Conservation (phyloP, 129 eudicot genomes). For the Scalesia atractyloides region DNA sequence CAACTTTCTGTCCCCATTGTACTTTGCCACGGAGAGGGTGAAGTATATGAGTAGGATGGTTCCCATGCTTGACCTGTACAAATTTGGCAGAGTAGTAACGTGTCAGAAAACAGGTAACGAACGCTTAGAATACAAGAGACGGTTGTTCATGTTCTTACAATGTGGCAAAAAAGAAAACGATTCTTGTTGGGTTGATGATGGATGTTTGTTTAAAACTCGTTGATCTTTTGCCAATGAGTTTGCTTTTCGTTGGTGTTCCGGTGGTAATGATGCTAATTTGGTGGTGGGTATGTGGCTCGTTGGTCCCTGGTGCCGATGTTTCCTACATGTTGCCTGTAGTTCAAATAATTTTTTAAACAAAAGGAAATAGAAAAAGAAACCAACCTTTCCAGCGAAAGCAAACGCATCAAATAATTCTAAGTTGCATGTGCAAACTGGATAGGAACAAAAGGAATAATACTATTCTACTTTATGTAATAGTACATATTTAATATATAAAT, state of each 20-base stretch:
- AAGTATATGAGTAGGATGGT: conserved; percentile 74
- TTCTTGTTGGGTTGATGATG: conserved; percentile 61
- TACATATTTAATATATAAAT: neutral
- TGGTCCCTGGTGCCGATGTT: conserved; percentile 45
- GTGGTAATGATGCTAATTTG: conserved; percentile 58
- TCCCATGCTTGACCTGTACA: conserved; percentile 87
- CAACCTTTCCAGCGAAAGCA: conserved; percentile 20
- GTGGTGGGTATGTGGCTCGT: conserved; percentile 54
- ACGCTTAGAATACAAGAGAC: neutral
- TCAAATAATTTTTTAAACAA: neutral
- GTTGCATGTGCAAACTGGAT: conserved; percentile 41
- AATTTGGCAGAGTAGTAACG: neutral
- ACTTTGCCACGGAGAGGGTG: conserved; percentile 59
- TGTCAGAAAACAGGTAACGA: neutral
- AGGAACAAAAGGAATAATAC: conserved; percentile 29
- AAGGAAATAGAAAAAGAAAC: neutral
- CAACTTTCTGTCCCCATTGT: conserved; percentile 38
- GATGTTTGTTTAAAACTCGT: conserved; percentile 62
- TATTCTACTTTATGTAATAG: neutral
- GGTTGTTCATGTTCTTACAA: conserved; percentile 61
- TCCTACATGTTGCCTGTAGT: conserved; percentile 42
- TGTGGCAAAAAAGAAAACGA: conserved; percentile 75
- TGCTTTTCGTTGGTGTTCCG: conserved; percentile 40
- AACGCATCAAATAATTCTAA: conserved; percentile 32
- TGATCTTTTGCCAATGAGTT: conserved; percentile 39